A percentile compares a stretch with the other conserved stretches of the same genome.
Conservation (phyloP, 139 green algal species). For the Bryopsis sp. region DNA sequence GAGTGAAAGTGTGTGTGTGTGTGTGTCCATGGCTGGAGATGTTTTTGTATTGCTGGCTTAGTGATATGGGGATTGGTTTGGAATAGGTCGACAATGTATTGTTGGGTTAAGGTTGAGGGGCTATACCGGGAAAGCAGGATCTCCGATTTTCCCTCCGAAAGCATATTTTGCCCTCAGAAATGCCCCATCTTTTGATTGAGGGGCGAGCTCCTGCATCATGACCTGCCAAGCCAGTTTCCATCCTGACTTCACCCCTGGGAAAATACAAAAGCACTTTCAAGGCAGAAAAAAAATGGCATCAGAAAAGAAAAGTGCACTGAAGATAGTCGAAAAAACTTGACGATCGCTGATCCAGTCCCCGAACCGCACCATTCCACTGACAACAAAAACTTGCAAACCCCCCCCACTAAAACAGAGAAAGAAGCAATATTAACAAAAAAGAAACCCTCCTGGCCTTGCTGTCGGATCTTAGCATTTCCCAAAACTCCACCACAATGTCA, state of each 20-base stretch:
- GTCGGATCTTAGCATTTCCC: too few species aligned
- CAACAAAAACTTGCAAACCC: too few species aligned
- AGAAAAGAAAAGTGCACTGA: too few species aligned
- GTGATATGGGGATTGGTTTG: not conserved
- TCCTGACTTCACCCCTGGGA: slow-evolving; percentile 52
- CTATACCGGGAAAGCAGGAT: slow-evolving; percentile 43
- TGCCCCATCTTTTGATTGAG: slow-evolving; percentile 53
- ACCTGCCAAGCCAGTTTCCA: slow-evolving; percentile 65
- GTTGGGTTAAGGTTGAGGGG: slow-evolving; percentile 1
- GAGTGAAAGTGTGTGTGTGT: too few species aligned
- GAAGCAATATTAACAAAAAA: too few species aligned
- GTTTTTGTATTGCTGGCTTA: not conserved
- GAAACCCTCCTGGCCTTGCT: too few species aligned
- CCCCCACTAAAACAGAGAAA: too few species aligned
- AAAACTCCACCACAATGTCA: too few species aligned
- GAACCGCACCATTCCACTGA: too few species aligned
- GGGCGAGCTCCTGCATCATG: slow-evolving; percentile 78
- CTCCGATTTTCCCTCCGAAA: slow-evolving; percentile 52
- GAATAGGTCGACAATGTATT: not conserved
- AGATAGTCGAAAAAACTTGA: not conserved
- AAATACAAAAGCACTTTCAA: not conserved
- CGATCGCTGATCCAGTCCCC: not conserved
- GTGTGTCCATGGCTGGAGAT: too few species aligned
- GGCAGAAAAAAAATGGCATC: not conserved
- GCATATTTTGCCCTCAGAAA: slow-evolving; percentile 65